phyloP scores from a whole-genome alignment of 2,329 filamentous ascomycete genomes.

The Penicillium janthinellum region DNA sequence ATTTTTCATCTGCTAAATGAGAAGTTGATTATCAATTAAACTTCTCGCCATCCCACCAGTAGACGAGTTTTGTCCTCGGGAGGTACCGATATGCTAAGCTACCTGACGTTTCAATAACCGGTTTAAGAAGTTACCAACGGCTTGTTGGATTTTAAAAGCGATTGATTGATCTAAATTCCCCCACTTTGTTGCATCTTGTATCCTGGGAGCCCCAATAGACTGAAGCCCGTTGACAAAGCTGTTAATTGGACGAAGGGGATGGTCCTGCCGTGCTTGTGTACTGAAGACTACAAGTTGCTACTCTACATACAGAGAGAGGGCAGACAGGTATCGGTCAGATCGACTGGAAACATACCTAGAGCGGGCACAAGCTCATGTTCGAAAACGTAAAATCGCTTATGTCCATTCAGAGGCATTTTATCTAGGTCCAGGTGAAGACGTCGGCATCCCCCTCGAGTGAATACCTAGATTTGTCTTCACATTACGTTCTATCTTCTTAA shows the following conservation, averaged over 20 bases:
- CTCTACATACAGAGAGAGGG: not conserved
- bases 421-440: no score
- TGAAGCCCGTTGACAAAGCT: not conserved
- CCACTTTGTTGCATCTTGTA: constrained; percentile 5
- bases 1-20: no score
- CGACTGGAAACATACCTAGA: no score
- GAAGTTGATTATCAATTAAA: no score
- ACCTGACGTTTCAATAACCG: not conserved
- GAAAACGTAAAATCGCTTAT: no score
- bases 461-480: no score
- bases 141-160: constrained; percentile 4
- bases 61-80: not conserved
- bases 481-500: no score
- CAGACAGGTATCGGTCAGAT: not conserved
- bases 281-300: not conserved
- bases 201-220: not conserved
- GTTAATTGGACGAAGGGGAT: not conserved
- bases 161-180: not conserved
- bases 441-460: no score
- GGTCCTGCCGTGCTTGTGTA: not conserved
- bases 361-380: no score
- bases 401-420: no score
- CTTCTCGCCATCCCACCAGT: not conserved
- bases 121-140: constrained; percentile 4
- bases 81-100: not conserved